A percentile compares a stretch with the other conserved stretches of the same genome.
Conservation (phyloP, 371 early-diverging fungal genomes). For the Lichtheimia ornata region DNA sequence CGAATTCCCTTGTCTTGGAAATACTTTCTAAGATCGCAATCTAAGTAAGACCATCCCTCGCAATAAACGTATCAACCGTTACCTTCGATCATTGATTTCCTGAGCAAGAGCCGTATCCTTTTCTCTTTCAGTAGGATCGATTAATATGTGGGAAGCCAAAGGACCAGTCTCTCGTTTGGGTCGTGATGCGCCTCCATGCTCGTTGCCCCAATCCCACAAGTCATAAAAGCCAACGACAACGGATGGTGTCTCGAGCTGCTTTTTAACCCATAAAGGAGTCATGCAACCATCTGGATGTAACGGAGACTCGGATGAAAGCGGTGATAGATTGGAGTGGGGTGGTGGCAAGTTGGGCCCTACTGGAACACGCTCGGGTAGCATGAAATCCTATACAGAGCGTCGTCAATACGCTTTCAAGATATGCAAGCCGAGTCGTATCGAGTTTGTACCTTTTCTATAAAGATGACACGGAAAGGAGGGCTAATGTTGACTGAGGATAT, state of each 20-base stretch:
- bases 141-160: slow-evolving; percentile 47
- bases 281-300: slow-evolving; percentile 85
- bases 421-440: background rate
- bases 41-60: background rate
- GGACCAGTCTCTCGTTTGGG: slow-evolving; percentile 56
- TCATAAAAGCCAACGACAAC: slow-evolving; percentile 73
- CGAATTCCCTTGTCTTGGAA: slow-evolving; percentile 70
- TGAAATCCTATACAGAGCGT: slow-evolving; percentile 30
- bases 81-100: slow-evolving; percentile 73
- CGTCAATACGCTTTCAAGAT: background rate
- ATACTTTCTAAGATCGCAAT: slow-evolving; percentile 52
- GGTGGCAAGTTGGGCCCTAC: slow-evolving; percentile 36
- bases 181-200: slow-evolving; percentile 24
- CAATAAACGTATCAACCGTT: background rate
- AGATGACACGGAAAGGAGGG: slow-evolving; percentile 41
- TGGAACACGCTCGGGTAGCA: slow-evolving; percentile 37
- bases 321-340: slow-evolving; percentile 66
- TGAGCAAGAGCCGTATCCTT: slow-evolving; percentile 59
- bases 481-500: slow-evolving; percentile 9
- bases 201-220: slow-evolving; percentile 55
- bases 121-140: slow-evolving; percentile 60
- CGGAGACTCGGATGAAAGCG: slow-evolving; percentile 67
- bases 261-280: slow-evolving; percentile 69
- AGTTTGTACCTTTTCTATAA: slow-evolving; percentile 36
- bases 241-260: slow-evolving; percentile 67